Conservation (phyloP, 1,284 basidiomycete species). For the Trichosporon coremiiforme region DNA sequence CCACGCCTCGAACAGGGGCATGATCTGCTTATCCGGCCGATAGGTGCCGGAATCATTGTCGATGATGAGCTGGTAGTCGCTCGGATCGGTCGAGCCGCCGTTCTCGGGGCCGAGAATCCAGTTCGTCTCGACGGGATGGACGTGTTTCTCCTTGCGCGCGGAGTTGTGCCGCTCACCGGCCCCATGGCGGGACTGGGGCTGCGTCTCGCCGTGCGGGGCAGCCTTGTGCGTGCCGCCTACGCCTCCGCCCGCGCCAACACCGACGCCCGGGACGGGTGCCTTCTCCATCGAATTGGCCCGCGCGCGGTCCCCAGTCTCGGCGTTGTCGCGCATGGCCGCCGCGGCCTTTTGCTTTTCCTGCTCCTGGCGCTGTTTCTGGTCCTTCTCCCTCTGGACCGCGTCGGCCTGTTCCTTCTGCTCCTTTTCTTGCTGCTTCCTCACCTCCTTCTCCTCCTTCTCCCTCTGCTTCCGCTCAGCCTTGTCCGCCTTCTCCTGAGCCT, state of each 20-base stretch:
- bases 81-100: conserved; percentile 39
- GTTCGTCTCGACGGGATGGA: conserved; percentile 23
- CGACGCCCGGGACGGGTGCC: neutral
- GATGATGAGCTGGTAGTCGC: conserved; percentile 60
- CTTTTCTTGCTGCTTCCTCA: neutral
- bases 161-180: neutral
- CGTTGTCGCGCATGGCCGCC: neutral
- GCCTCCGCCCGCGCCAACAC: neutral
- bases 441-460: neutral
- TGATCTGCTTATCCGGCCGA: conserved; percentile 57
- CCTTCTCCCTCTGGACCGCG: neutral
- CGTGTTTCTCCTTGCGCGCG: conserved; percentile 18
- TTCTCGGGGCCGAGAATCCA: conserved; percentile 19
- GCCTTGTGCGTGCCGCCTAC: neutral
- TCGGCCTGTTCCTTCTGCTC: neutral
- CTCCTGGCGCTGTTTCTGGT: neutral
- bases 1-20: conserved; percentile 56
- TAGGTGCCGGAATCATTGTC: conserved; percentile 63
- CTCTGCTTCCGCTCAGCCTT: neutral
- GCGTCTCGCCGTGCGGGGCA: neutral
- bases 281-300: neutral
- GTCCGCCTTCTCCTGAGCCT: neutral
- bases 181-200: neutral
- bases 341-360: neutral
- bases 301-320: neutral